phyloP scores from a whole-genome alignment of 1,284 basidiomycete genomes.

The Schizophyllum commune region DNA sequence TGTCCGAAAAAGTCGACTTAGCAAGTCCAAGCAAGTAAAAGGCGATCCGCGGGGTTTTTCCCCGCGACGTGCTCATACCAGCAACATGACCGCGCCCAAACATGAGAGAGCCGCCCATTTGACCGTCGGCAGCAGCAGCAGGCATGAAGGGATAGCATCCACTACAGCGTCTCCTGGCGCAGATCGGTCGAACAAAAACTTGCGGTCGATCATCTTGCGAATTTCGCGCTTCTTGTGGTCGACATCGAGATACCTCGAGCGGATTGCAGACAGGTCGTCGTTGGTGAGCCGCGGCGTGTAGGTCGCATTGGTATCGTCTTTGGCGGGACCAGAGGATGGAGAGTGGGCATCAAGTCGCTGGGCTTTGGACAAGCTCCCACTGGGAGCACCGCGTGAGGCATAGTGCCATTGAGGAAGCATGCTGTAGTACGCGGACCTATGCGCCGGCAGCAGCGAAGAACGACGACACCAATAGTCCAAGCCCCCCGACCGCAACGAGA shows the following conservation, averaged over 20 bases:
- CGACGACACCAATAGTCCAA: too few relatives aligned
- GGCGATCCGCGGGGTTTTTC: slow-evolving; percentile 18
- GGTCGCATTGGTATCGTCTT: slow-evolving; percentile 21
- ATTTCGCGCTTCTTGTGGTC: slow-evolving; percentile 91
- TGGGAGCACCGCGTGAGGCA: too few relatives aligned
- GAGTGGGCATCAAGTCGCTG: slow-evolving; percentile 37
- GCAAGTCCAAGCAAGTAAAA: too few relatives aligned
- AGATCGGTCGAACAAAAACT: slow-evolving; percentile 99
- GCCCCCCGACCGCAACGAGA: too few relatives aligned
- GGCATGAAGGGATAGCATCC: slow-evolving; percentile 42
- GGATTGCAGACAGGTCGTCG: slow-evolving; percentile 68
- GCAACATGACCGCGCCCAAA: slow-evolving; percentile 79
- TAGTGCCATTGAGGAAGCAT: too few relatives aligned
- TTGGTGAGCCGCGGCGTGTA: slow-evolving; percentile 70
- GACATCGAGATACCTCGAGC: slow-evolving; percentile 85
- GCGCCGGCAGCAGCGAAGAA: too few relatives aligned
- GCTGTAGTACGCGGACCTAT: too few relatives aligned
- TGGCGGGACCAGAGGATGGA: slow-evolving; percentile 24
- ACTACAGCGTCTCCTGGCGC: slow-evolving; percentile 85
- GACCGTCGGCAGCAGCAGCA: slow-evolving; percentile 50
- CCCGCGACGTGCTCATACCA: slow-evolving; percentile 59
- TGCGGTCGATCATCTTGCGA: slow-evolving; percentile 89
- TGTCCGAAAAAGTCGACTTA: too few relatives aligned
- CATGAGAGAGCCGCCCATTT: slow-evolving; percentile 81
- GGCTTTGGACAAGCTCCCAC: slow-evolving; percentile 22